Conservation (phyloP, 208 protist genomes). For the Acanthamoeba castellanii region DNA sequence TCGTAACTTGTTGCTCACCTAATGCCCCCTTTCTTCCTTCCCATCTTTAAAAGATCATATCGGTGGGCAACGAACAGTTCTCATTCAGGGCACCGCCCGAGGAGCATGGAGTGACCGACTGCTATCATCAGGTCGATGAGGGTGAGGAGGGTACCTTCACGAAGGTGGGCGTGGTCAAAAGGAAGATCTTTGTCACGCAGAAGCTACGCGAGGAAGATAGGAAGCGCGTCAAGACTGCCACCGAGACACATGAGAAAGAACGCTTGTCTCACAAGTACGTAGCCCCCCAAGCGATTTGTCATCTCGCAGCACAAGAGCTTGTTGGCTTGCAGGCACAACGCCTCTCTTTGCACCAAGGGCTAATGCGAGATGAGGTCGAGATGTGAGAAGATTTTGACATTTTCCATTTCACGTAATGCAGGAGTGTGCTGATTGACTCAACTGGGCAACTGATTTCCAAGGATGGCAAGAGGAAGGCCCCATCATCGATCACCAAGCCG, state of each 20-base stretch:
- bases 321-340: neutral
- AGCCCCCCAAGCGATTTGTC: neutral
- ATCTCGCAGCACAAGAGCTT: neutral
- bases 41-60: conserved; percentile 31
- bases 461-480: conserved; percentile 20
- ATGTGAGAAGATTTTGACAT: neutral
- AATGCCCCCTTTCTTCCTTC: neutral
- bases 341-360: neutral
- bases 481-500: conserved; percentile 4
- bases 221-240: conserved; percentile 51
- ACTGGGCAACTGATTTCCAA: conserved; percentile 10
- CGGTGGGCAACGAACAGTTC: conserved; percentile 27
- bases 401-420: neutral
- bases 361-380: neutral
- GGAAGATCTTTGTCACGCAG: conserved; percentile 64
- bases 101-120: conserved; percentile 30
- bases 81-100: conserved; percentile 13
- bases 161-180: conserved; percentile 59
- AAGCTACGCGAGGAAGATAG: conserved; percentile 55
- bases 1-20: neutral
- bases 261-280: conserved; percentile 44
- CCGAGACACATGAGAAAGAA: conserved; percentile 36
- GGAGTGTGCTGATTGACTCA: conserved; percentile 2
- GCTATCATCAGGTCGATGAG: conserved; percentile 55
- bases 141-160: conserved; percentile 21